phyloP scores from a whole-genome alignment of 1,139 yeast species.

The Suhomyces bolitotheri region DNA sequence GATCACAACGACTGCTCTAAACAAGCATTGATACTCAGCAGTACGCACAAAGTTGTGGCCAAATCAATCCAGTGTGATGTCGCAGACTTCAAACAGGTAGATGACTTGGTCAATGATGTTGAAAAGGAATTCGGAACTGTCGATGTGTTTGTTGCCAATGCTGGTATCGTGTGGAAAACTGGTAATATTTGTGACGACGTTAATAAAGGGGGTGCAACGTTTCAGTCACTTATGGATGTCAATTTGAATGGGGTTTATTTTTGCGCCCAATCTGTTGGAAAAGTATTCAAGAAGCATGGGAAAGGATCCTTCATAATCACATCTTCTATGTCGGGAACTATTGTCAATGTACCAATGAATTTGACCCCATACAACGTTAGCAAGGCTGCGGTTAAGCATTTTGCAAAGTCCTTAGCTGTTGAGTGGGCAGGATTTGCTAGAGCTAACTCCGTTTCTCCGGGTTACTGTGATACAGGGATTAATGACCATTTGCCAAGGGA shows the following conservation, averaged over 20 bases:
- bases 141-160: slow-evolving; percentile 12
- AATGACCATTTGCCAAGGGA: slow-evolving; percentile 14
- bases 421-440: slow-evolving; percentile 13
- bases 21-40: slow-evolving; percentile 1
- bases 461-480: slow-evolving; percentile 11
- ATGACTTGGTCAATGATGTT: background rate
- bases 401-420: slow-evolving; percentile 10
- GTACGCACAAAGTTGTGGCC: slow-evolving; percentile 9
- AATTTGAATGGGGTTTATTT: slow-evolving; percentile 10
- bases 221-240: slow-evolving; percentile 4
- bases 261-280: slow-evolving; percentile 11
- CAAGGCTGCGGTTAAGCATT: slow-evolving; percentile 8
- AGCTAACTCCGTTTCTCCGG: slow-evolving; percentile 10
- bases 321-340: slow-evolving; percentile 11
- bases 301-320: slow-evolving; percentile 9
- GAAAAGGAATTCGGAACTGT: slow-evolving; percentile 8
- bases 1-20: slow-evolving; percentile 1
- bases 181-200: slow-evolving; percentile 6
- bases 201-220: slow-evolving; percentile 1
- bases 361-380: slow-evolving; percentile 9
- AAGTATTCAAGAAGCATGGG: slow-evolving; percentile 6
- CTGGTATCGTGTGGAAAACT: slow-evolving; percentile 8
- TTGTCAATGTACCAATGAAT: slow-evolving; percentile 10
- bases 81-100: slow-evolving; percentile 5
- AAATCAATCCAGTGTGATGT: slow-evolving; percentile 7